These are phyloP conservation scores for Pyrrhoderma lamaoense DNA, from an alignment of 1,284 basidiomycete genomes.

Conservation along the genomic window DNA sequence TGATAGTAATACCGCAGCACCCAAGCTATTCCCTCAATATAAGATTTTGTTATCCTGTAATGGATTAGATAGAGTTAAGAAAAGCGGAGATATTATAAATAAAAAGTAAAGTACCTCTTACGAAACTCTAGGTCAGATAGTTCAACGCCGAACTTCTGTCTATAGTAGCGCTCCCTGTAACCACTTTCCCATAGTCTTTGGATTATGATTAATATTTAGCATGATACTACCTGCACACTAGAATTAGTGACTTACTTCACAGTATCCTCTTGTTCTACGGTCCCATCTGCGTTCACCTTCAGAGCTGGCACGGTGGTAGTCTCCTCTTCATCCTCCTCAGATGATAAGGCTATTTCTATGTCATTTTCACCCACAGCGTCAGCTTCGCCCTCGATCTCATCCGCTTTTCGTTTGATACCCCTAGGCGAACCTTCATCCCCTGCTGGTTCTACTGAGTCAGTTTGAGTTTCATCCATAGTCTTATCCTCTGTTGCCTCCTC, in stretches of 20 bases:
- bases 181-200: slow-evolving; percentile 87
- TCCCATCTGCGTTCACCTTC: slow-evolving; percentile 81
- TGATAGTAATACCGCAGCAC: slow-evolving; percentile 98
- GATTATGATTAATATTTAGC: slow-evolving; percentile 10
- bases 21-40: slow-evolving; percentile 95
- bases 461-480: not conserved
- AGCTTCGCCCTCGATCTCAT: slow-evolving; percentile 40
- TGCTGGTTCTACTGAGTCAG: not conserved
- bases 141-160: slow-evolving; percentile 86
- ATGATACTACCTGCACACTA: slow-evolving; percentile 3
- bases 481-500: slow-evolving; percentile 3
- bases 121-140: slow-evolving; percentile 67
- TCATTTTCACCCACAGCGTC: slow-evolving; percentile 37
- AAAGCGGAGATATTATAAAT: slow-evolving; percentile 6
- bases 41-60: slow-evolving; percentile 69
- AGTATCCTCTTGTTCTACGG: slow-evolving; percentile 88
- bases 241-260: slow-evolving; percentile 62
- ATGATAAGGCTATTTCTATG: slow-evolving; percentile 44
- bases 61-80: slow-evolving; percentile 19
- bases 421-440: slow-evolving; percentile 23
- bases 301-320: slow-evolving; percentile 30
- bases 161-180: slow-evolving; percentile 93
- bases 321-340: slow-evolving; percentile 37
- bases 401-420: slow-evolving; percentile 66
- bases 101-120: slow-evolving; percentile 51